Base-by-base conservation (phyloP, 31 red algal genomes). In the Asparagopsis taxiformis region DNA sequence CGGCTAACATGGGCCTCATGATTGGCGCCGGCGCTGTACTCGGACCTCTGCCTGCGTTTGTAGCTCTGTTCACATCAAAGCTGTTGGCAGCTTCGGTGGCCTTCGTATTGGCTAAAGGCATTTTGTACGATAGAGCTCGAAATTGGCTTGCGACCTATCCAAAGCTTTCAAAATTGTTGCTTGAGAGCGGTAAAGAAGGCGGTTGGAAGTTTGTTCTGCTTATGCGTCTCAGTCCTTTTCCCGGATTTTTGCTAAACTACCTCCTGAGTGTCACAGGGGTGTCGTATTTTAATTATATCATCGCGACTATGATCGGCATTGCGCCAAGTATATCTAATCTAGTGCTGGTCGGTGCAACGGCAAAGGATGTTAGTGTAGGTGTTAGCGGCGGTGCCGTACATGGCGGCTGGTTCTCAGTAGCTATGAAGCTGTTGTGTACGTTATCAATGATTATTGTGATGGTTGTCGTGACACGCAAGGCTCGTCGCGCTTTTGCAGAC, bases 1-100 rank as follows among this genome's bases (percentile, higher is more conserved):
- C 81, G 24, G 81, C 81, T 19, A 86, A 86, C 70, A 86, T 86
- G 81, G 81, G 70, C 3, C 51, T 86, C 10, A 86, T 86, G 81
- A 65, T 86, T 30, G 70, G 60, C 10, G 81, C 81, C 2, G 81
- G 81, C 17, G 81, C 81, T 16, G 19, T 76, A 9, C 62, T 86
- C 22, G 55, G 55, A 2, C 34, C 81, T 7, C 30, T 58, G 34
- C 51, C 55, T 31, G 81, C 81, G 16, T 86, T 86, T 31, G 16
- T 54, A 13, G 69, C 70, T 1, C 44, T 86, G 11, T 86, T 75
- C 46, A 44, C 53, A 38, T 86, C 81, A 29, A 86, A 86, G 63
- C 58, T 73, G 11, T 19, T 59, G n/a, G 81, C 81, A 0, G 70
- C 81, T 2, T 37, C 49, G 16, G 70, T 55, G 23, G 71, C 81